phyloP scores from a whole-genome alignment of 2,329 filamentous ascomycete genomes.

The Aspergillus sp. region DNA sequence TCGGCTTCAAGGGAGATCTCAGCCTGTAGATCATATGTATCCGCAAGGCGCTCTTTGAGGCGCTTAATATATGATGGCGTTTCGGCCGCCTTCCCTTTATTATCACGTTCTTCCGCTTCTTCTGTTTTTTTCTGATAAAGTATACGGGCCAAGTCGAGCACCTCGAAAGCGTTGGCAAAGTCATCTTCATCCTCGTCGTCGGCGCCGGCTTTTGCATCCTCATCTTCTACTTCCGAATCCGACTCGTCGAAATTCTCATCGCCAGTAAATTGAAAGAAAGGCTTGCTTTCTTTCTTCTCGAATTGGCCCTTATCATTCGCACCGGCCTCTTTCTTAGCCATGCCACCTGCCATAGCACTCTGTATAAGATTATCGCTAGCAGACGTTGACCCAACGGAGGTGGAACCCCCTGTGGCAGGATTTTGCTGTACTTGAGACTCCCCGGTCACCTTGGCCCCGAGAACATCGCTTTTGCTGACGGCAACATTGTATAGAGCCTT shows the following conservation, averaged over 20 bases:
- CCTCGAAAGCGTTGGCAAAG: conserved; percentile 56
- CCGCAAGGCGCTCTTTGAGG: conserved; percentile 77
- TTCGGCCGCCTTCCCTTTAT: conserved; percentile 42
- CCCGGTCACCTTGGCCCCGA: conserved; percentile 68
- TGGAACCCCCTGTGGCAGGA: conserved; percentile 34
- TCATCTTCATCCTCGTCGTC: conserved; percentile 57
- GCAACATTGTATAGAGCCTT: conserved; percentile 90
- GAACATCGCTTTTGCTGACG: conserved; percentile 85
- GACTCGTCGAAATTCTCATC: conserved; percentile 88
- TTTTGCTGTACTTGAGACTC: conserved; percentile 49
- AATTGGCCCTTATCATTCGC: conserved; percentile 9
- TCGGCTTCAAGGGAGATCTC: conserved; percentile 98
- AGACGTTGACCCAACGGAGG: conserved; percentile 16
- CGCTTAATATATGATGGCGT: conserved; percentile 42
- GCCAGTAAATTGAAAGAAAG: conserved; percentile 83
- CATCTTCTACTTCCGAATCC: conserved; percentile 48
- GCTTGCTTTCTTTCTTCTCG: conserved; percentile 37
- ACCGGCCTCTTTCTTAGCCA: conserved; percentile 9
- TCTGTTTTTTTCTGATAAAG: conserved; percentile 51
- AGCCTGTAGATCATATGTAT: conserved; percentile 86
- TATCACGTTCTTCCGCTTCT: conserved; percentile 36
- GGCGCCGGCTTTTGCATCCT: conserved; percentile 37
- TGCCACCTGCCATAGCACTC: conserved; percentile 18
- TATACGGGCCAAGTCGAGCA: conserved; percentile 55
- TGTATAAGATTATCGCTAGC: conserved; percentile 16